Evolutionary conservation across 192 early-diverging fungal genomes (phyloP).

Genomic region (Podila epicladia): DNA sequence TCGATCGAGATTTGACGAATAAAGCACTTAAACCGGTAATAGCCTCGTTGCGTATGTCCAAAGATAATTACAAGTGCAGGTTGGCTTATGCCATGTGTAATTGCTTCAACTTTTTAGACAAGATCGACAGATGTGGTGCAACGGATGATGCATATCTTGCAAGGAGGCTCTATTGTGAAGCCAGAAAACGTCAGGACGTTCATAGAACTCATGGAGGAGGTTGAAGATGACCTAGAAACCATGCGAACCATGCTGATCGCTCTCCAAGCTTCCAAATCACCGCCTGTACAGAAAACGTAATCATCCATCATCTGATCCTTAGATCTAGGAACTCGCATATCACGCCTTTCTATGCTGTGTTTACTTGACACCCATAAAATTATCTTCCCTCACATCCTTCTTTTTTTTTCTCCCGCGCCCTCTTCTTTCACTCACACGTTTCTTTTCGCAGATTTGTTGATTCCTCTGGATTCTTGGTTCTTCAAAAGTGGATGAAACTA

Average conservation of each 20-base stretch:
- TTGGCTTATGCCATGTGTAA: neutral
- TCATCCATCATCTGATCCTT: neutral
- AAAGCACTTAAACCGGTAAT: too few relatives aligned
- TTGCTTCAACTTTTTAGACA: neutral
- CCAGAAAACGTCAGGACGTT: neutral
- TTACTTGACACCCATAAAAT: neutral
- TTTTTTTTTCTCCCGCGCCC: too few relatives aligned
- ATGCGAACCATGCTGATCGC: neutral
- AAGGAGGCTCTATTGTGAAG: neutral
- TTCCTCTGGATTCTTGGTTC: too few relatives aligned
- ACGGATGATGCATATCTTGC: neutral
- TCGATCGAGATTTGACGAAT: too few relatives aligned
- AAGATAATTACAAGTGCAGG: too few relatives aligned
- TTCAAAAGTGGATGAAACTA: too few relatives aligned
- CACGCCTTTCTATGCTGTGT: neutral
- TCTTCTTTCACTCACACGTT: too few relatives aligned
- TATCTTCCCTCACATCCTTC: too few relatives aligned
- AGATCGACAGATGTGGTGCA: neutral
- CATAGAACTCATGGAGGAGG: neutral
- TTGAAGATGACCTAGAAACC: neutral
- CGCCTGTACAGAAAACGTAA: neutral
- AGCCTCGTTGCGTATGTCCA: too few relatives aligned
- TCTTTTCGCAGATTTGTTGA: too few relatives aligned
- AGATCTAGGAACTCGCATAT: neutral
- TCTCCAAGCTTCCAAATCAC: neutral